phyloP scores from a whole-genome alignment of 495 filamentous ascomycete species.

The Geopyxis carbonaria region DNA sequence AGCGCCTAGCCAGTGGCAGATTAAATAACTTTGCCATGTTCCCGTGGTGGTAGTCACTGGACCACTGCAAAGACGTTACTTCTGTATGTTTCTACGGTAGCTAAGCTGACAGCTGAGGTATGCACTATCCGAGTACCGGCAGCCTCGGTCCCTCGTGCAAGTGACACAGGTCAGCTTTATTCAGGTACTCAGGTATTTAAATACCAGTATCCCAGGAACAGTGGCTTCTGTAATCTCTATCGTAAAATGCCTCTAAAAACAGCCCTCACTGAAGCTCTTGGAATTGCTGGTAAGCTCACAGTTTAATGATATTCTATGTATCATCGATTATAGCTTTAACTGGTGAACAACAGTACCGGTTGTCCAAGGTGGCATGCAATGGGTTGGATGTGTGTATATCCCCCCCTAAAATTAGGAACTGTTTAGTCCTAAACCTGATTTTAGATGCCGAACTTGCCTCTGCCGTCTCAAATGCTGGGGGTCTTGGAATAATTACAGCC shows the following conservation, averaged over 20 bases:
- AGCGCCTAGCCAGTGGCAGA: too few relatives aligned
- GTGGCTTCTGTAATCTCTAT: too few relatives aligned
- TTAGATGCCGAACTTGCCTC: slow-evolving; percentile 68
- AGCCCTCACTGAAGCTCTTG: slow-evolving; percentile 70
- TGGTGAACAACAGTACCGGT: slow-evolving; percentile 50
- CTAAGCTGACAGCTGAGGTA: too few relatives aligned
- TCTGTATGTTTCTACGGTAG: too few relatives aligned
- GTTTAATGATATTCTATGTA: neutral
- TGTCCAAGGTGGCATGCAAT: slow-evolving; percentile 98
- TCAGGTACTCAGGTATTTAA: too few relatives aligned
- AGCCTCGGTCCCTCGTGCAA: too few relatives aligned
- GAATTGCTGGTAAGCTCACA: slow-evolving; percentile 57
- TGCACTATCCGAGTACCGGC: too few relatives aligned
- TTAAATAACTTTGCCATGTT: too few relatives aligned
- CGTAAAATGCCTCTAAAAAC: slow-evolving; percentile 81
- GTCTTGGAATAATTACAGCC: slow-evolving; percentile 82
- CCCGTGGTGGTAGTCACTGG: too few relatives aligned
- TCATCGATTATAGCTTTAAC: neutral
- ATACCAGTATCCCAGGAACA: too few relatives aligned
- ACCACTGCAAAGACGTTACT: too few relatives aligned
- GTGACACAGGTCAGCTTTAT: too few relatives aligned
- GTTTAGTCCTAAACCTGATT: slow-evolving; percentile 26
- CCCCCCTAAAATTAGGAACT: slow-evolving; percentile 36
- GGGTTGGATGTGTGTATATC: slow-evolving; percentile 32
- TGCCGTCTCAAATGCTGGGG: slow-evolving; percentile 89